Evolutionary conservation across 352 stramenopile species (phyloP).

Genomic region (Phytophthora pluvialis): DNA sequence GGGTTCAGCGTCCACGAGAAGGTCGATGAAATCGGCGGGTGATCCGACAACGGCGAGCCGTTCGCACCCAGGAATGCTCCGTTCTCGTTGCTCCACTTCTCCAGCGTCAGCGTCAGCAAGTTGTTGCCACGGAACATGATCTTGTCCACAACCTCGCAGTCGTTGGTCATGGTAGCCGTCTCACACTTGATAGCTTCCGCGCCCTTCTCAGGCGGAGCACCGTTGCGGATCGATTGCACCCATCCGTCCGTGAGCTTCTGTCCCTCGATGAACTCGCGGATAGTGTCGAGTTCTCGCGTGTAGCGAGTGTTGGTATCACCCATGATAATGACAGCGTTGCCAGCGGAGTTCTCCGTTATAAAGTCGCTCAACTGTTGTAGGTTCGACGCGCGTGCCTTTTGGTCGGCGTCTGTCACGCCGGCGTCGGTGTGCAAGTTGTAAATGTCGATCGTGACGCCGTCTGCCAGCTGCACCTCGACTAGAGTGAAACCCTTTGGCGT

Average conservation of each 20-base stretch:
- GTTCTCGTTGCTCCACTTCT: slow-evolving; percentile 55
- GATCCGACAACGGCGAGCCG: slow-evolving; percentile 34
- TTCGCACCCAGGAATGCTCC: slow-evolving; percentile 31
- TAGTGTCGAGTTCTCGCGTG: slow-evolving; percentile 53
- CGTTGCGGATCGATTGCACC: slow-evolving; percentile 50
- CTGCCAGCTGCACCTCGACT: slow-evolving; percentile 45
- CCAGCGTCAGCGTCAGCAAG: slow-evolving; percentile 44
- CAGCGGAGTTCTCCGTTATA: slow-evolving; percentile 48
- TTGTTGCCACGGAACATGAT: slow-evolving; percentile 66
- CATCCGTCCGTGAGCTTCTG: slow-evolving; percentile 52
- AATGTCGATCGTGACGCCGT: slow-evolving; percentile 49
- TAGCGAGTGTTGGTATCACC: slow-evolving; percentile 68
- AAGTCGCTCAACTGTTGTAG: slow-evolving; percentile 54
- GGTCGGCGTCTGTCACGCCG: slow-evolving; percentile 35
- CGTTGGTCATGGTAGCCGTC: slow-evolving; percentile 40
- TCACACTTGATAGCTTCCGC: slow-evolving; percentile 46
- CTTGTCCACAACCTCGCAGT: slow-evolving; percentile 67
- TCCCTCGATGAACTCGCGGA: slow-evolving; percentile 33
- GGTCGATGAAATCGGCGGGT: slow-evolving; percentile 46
- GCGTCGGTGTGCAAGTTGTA: slow-evolving; percentile 66
- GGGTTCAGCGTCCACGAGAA: slow-evolving; percentile 49
- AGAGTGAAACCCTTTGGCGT: slow-evolving; percentile 66
- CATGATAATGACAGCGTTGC: slow-evolving; percentile 57
- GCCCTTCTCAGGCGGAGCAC: slow-evolving; percentile 35
- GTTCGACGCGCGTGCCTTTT: slow-evolving; percentile 44